Evolutionary conservation across 2,329 filamentous ascomycete genomes (phyloP).

Genomic region (Cryphonectria naterciae): DNA sequence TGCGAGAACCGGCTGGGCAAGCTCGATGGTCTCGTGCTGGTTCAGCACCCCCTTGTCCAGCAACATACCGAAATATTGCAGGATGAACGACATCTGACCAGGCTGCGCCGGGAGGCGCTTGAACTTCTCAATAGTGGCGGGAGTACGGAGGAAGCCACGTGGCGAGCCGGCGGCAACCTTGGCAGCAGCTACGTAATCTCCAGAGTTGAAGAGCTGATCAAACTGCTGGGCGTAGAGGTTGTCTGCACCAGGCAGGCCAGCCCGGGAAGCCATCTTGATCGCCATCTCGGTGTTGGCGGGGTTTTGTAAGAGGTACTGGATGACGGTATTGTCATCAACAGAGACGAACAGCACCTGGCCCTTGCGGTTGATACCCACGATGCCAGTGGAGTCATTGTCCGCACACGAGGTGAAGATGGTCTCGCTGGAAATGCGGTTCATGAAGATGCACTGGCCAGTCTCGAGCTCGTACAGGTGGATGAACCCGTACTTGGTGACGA

Average conservation of each 20-base stretch:
- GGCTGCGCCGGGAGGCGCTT: constrained; percentile 81
- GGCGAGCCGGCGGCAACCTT: constrained; percentile 97
- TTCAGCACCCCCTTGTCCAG: constrained; percentile 94
- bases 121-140: constrained; percentile 94
- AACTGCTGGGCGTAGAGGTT: constrained; percentile 92
- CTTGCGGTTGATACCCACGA: constrained; percentile 95
- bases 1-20: constrained; percentile 87
- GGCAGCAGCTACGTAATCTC: constrained; percentile 85
- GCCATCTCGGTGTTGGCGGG: constrained; percentile 92
- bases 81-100: constrained; percentile 88
- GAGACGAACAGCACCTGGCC: constrained; percentile 94
- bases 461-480: constrained; percentile 99
- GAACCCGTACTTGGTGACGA: constrained; percentile 98
- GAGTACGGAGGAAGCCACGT: constrained; percentile 89
- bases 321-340: constrained; percentile 87
- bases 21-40: constrained; percentile 89
- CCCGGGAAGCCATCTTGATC: constrained; percentile 93
- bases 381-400: constrained; percentile 82
- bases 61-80: constrained; percentile 97
- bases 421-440: constrained; percentile 99
- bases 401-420: constrained; percentile 95
- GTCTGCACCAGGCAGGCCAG: constrained; percentile 91
- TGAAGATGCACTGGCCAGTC: constrained; percentile 93
- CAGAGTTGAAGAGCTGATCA: constrained; percentile 79
- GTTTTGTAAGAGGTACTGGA: constrained; percentile 95